Evolutionary conservation across 2,329 filamentous ascomycete species (phyloP), one percentile per base, ranked within the genome.

Genomic region (Clathrospora elynae): DNA sequence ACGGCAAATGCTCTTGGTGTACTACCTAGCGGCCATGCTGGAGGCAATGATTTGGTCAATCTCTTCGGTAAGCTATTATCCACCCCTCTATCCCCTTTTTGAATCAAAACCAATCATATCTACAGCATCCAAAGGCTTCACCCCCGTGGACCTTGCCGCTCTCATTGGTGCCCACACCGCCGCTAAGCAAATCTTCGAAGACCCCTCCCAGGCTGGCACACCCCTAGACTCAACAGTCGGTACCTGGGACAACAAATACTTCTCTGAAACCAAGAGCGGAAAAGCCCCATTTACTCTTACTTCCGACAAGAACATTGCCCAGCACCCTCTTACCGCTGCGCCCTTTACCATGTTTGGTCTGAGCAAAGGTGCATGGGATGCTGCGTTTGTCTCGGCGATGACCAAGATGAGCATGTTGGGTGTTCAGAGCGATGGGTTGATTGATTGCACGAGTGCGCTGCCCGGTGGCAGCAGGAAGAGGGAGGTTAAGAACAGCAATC

Each of bases 81-180:
- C 22, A 13, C 1, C 5, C 19, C 30, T 19, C 16, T 8, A 31
- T 5, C 2, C 8, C 6, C 6, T 7, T 19, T 17, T 24, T 42
- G 33, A 35, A 16, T 25, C 9, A 31, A 16, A 18, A 22, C 19
- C 30, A 25, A 2, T n/a, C 13, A 6, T 8, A 7, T 7, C 19
- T 6, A 1, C 26, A 59, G 56, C 55, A 30, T 60, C 59, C 18
- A 72, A 71, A 33, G 68, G 68, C 18, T 70, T 72, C 53, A 51
- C 57, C 3, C 55, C 66, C 13, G 51, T 42, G 11, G 70, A 72
- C 28, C 66, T 73, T n/a, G 64, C 66, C 5, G 70, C 70, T 11
- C 56, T 72, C 5, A 51, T 72, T 29, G 71, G 70, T 22, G 67
- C 68, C 4, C 71, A 72, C 50, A 64, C 58, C 2, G 42, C 66